Evolutionary conservation across 2,329 filamentous ascomycete species (phyloP).

Genomic region (Stylonectria norvegica): DNA sequence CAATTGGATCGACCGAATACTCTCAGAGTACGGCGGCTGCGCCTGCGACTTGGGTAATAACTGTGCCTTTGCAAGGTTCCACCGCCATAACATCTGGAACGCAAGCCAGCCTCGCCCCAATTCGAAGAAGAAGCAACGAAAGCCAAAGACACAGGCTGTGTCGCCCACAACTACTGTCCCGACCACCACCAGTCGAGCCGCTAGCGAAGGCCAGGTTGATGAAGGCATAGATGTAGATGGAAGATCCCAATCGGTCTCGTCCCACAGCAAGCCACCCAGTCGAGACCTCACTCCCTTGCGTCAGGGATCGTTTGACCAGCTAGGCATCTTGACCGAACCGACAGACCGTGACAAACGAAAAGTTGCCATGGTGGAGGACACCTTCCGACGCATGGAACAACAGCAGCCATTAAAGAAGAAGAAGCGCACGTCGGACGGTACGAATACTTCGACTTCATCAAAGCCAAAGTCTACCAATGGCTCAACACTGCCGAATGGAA

Average conservation of each 20-base stretch:
- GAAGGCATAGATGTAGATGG: conserved; percentile 53
- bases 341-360: conserved; percentile 67
- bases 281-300: conserved; percentile 61
- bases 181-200: conserved; percentile 60
- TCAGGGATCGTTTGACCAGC: conserved; percentile 57
- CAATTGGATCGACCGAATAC: conserved; percentile 64
- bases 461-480: conserved; percentile 41
- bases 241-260: conserved; percentile 44
- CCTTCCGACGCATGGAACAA: conserved; percentile 60
- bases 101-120: conserved; percentile 40
- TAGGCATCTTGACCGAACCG: conserved; percentile 59
- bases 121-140: conserved; percentile 52
- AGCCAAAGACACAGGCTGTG: conserved; percentile 52
- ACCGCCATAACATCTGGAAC: conserved; percentile 51
- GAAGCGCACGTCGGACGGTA: conserved; percentile 59
- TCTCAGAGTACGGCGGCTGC: conserved; percentile 77
- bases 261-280: conserved; percentile 63
- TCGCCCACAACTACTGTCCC: conserved; percentile 62
- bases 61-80: conserved; percentile 62
- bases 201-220: conserved; percentile 59
- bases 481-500: conserved; percentile 33
- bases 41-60: conserved; percentile 65
- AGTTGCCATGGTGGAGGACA: conserved; percentile 62
- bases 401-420: conserved; percentile 57
- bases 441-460: conserved; percentile 29